Percentiles rank a stretch among this genome's conserved stretches.
phyloP scores from a whole-genome alignment of 1,284 basidiomycete species.

The Rhodotorula sp. region DNA sequence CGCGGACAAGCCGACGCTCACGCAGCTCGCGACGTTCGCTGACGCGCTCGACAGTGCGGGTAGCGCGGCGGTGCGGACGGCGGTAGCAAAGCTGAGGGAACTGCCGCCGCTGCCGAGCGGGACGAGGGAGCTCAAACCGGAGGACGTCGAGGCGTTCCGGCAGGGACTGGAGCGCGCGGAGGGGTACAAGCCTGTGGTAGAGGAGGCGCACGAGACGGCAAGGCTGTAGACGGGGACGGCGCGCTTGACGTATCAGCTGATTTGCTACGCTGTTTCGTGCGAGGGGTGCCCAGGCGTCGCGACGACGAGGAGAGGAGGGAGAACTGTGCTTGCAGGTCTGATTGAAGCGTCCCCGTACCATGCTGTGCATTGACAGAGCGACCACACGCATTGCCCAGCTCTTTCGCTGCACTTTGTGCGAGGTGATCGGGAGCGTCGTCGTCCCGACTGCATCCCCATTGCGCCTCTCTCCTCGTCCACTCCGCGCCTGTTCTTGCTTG shows the following conservation, averaged over 20 bases:
- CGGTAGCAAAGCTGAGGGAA: neutral
- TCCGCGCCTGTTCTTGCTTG: too few relatives aligned
- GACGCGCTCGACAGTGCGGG: neutral
- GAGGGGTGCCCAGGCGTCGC: too few relatives aligned
- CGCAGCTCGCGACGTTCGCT: slow-evolving; percentile 11
- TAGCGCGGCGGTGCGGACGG: neutral
- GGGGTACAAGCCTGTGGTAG: slow-evolving; percentile 8
- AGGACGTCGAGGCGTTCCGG: slow-evolving; percentile 20
- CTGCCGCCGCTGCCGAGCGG: slow-evolving; percentile 6
- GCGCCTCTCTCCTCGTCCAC: too few relatives aligned
- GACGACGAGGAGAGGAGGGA: too few relatives aligned
- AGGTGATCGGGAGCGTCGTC: too few relatives aligned
- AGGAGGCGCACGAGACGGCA: slow-evolving; percentile 7
- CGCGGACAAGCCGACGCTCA: slow-evolving; percentile 26
- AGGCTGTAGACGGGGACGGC: slow-evolving; percentile 3
- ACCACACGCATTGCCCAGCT: too few relatives aligned
- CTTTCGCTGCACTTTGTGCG: too few relatives aligned
- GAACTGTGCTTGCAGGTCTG: too few relatives aligned
- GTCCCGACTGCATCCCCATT: too few relatives aligned
- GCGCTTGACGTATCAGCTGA: neutral
- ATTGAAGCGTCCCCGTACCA: too few relatives aligned
- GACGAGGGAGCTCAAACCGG: slow-evolving; percentile 14
- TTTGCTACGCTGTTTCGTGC: neutral
- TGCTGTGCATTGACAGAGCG: too few relatives aligned
- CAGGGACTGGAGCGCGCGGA: slow-evolving; percentile 10